phyloP scores from a whole-genome alignment of 192 early-diverging fungal genomes.

The Dispira parvispora region DNA sequence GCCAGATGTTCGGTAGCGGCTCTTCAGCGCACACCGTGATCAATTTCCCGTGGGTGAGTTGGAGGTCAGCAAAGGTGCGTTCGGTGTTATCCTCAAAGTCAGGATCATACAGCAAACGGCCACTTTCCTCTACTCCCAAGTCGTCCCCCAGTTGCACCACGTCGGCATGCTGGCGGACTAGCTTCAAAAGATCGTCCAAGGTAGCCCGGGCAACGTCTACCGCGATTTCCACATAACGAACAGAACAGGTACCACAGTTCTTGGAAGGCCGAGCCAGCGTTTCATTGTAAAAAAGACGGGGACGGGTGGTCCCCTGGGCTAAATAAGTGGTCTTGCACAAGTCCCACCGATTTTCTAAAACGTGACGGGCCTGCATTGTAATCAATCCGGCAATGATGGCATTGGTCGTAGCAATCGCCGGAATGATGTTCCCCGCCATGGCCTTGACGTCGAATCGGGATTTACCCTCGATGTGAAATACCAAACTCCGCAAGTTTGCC shows the following conservation, averaged over 20 bases:
- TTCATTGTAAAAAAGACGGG: slow-evolving; percentile 46
- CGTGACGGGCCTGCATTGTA: slow-evolving; percentile 68
- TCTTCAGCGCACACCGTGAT: slow-evolving; percentile 45
- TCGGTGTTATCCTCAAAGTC: slow-evolving; percentile 74
- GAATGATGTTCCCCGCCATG: slow-evolving; percentile 98
- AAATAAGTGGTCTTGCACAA: slow-evolving; percentile 32
- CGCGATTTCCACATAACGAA: slow-evolving; percentile 39
- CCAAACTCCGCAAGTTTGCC: slow-evolving; percentile 66
- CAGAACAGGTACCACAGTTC: slow-evolving; percentile 58
- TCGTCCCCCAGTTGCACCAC: slow-evolving; percentile 52
- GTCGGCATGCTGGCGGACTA: slow-evolving; percentile 18
- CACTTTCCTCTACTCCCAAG: slow-evolving; percentile 46
- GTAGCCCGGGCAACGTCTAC: slow-evolving; percentile 41
- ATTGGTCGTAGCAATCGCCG: slow-evolving; percentile 96
- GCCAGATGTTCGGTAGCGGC: neutral
- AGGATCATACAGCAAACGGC: slow-evolving; percentile 69
- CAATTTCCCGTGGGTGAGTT: slow-evolving; percentile 35
- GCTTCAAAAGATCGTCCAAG: slow-evolving; percentile 45
- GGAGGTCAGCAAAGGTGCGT: slow-evolving; percentile 36
- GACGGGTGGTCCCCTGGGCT: slow-evolving; percentile 35
- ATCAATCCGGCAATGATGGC: slow-evolving; percentile 92
- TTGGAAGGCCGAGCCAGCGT: slow-evolving; percentile 45
- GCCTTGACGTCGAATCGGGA: slow-evolving; percentile 86
- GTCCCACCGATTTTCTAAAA: slow-evolving; percentile 22
- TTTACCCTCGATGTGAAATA: slow-evolving; percentile 65